Conservation (phyloP, 1,139 yeast genomes). For the Blastobotrys elegans region DNA sequence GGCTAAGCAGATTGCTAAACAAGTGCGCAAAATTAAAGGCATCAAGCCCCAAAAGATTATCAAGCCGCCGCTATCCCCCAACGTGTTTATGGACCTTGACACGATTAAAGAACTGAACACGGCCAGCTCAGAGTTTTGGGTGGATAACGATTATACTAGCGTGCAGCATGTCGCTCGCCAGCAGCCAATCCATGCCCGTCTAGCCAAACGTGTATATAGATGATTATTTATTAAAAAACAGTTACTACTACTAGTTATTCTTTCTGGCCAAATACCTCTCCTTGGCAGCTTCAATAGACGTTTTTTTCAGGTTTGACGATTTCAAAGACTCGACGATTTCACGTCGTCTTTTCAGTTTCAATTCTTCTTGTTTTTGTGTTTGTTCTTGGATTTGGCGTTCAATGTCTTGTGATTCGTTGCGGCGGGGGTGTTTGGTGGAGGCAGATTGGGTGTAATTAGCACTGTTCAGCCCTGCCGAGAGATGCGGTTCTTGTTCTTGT, state of each 20-base stretch:
- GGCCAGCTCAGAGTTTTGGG: slow-evolving; percentile 5
- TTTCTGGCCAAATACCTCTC: slow-evolving; percentile 32
- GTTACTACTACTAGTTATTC: slow-evolving; percentile 1
- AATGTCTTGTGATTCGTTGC: slow-evolving; percentile 1
- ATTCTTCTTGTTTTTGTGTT: neutral
- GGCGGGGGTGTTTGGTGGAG: neutral
- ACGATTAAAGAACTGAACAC: slow-evolving; percentile 8
- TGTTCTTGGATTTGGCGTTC: slow-evolving; percentile 6
- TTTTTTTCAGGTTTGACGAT: slow-evolving; percentile 17
- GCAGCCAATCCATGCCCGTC: too few species aligned
- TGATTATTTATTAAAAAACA: neutral
- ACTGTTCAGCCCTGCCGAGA: neutral
- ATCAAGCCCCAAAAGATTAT: slow-evolving; percentile 6
- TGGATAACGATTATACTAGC: neutral
- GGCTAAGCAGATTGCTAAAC: slow-evolving; percentile 15
- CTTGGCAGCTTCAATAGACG: slow-evolving; percentile 26
- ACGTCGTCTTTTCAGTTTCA: slow-evolving; percentile 5
- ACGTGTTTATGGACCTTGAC: slow-evolving; percentile 8
- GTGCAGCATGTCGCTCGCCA: neutral
- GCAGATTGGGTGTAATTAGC: too few species aligned
- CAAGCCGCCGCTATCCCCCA: slow-evolving; percentile 4
- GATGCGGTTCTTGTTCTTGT: slow-evolving; percentile 9
- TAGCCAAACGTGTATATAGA: neutral
- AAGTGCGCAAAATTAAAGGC: slow-evolving; percentile 5
- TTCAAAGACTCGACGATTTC: slow-evolving; percentile 12